Conservation (phyloP, 257 asterid genomes). For the Dorcoceras hygrometricum region DNA sequence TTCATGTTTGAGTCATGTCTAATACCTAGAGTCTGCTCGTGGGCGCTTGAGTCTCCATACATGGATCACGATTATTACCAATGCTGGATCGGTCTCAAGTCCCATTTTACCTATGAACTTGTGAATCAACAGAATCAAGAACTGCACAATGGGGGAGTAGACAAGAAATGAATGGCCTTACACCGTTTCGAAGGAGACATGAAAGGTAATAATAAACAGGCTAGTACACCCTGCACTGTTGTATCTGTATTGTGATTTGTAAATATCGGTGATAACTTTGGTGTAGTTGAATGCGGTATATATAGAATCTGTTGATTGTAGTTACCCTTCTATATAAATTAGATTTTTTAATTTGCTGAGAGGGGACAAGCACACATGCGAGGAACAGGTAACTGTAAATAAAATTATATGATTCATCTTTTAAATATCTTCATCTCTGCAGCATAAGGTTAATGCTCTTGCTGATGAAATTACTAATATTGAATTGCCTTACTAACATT, state of each 20-base stretch:
- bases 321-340: no score
- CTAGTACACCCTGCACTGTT: background rate
- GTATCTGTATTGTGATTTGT: conserved; percentile 2
- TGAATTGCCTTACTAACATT: no score
- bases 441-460: no score
- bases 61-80: conserved; percentile 84
- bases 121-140: conserved; percentile 21
- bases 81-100: conserved; percentile 94
- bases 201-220: background rate
- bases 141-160: conserved; percentile 27
- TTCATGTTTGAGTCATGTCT: conserved; percentile 97
- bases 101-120: conserved; percentile 57
- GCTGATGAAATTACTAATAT: no score
- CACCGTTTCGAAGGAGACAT: background rate
- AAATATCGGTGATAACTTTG: conserved; percentile 8
- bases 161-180: conserved; percentile 24
- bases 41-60: conserved; percentile 84
- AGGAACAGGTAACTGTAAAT: no score
- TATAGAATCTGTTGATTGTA: no score
- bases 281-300: background rate
- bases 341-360: no score
- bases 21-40: conserved; percentile 78
- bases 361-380: no score
- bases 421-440: no score
- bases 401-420: no score